A percentile compares a stretch with the other conserved stretches of the same genome.
Conservation (phyloP, 2,329 filamentous ascomycete species). For the Pyrenophora teres region DNA sequence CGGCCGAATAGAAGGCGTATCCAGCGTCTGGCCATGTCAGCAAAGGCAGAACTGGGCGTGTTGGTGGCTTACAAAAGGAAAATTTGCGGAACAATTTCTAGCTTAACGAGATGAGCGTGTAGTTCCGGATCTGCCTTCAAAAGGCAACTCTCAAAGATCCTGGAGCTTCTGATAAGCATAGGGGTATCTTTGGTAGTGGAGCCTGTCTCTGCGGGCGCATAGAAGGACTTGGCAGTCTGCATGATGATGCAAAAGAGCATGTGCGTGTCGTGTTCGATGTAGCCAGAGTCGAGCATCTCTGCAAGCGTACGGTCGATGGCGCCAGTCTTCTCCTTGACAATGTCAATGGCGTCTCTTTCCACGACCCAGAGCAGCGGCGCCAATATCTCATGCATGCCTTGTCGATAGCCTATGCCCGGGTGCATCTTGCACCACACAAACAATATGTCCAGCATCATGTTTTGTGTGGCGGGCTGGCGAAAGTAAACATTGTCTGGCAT, state of each 20-base stretch:
- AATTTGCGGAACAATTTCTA: constrained; percentile 94
- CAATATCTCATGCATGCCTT: constrained; percentile 97
- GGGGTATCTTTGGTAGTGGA: constrained; percentile 57
- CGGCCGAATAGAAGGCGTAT: constrained; percentile 89
- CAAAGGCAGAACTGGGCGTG: not conserved
- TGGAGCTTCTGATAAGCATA: constrained; percentile 83
- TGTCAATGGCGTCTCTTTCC: constrained; percentile 76
- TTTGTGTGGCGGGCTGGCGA: constrained; percentile 76
- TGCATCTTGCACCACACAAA: constrained; percentile 96
- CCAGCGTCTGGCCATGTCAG: constrained; percentile 70
- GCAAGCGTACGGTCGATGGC: constrained; percentile 36
- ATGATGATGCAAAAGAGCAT: constrained; percentile 84
- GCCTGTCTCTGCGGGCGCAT: constrained; percentile 65
- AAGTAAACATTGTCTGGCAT: constrained; percentile 92
- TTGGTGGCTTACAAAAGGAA: constrained; percentile 75
- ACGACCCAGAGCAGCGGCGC: constrained; percentile 87
- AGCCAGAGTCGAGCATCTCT: constrained; percentile 69
- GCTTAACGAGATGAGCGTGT: constrained; percentile 74
- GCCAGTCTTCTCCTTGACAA: constrained; percentile 23
- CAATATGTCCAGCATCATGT: constrained; percentile 81
- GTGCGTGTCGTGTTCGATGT: constrained; percentile 89
- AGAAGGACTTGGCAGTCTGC: constrained; percentile 84
- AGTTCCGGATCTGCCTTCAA: constrained; percentile 82
- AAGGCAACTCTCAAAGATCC: constrained; percentile 83
- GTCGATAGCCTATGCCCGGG: constrained; percentile 85